phyloP scores from a whole-genome alignment of 306 rosid genomes.

The Trifolium pratense region DNA sequence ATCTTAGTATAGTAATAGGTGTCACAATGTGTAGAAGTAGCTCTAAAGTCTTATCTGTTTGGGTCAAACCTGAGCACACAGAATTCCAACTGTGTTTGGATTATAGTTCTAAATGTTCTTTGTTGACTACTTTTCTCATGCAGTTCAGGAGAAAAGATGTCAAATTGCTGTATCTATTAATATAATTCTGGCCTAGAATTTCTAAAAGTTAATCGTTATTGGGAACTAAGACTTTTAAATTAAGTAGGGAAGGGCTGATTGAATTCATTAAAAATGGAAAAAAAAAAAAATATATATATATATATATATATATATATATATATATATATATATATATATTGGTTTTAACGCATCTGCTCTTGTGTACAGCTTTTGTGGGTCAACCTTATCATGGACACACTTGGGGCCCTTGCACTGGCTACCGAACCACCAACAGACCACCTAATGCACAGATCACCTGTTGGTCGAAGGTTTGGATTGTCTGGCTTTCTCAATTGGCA shows the following conservation, averaged over 20 bases:
- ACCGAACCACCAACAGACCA: slow-evolving; percentile 96
- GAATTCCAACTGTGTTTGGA: not conserved
- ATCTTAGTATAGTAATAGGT: slow-evolving; percentile 17
- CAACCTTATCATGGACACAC: slow-evolving; percentile 98
- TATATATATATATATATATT: too few species aligned
- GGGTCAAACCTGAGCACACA: not conserved
- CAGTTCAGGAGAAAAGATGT: not conserved
- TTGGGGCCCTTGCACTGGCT: slow-evolving; percentile 97
- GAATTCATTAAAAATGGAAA: slow-evolving; percentile 11
- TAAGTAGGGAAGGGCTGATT: slow-evolving; percentile 14
- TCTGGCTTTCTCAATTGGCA: slow-evolving; percentile 30
- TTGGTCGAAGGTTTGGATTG: slow-evolving; percentile 83
- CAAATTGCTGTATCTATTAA: not conserved
- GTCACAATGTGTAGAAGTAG: slow-evolving; percentile 15
- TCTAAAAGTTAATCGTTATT: not conserved
- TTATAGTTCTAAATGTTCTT: slow-evolving; percentile 6
- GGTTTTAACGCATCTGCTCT: slow-evolving; percentile 41
- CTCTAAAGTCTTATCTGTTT: slow-evolving; percentile 3
- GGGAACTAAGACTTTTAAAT: not conserved
- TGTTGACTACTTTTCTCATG: slow-evolving; percentile 19
- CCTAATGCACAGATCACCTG: slow-evolving; percentile 87
- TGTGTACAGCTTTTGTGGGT: slow-evolving; percentile 89
- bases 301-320: too few species aligned
- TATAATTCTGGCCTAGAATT: slow-evolving; percentile 20
- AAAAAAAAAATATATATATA: too few species aligned